phyloP scores from a whole-genome alignment of 495 filamentous ascomycete species.

The Aspergillus avenaceus region DNA sequence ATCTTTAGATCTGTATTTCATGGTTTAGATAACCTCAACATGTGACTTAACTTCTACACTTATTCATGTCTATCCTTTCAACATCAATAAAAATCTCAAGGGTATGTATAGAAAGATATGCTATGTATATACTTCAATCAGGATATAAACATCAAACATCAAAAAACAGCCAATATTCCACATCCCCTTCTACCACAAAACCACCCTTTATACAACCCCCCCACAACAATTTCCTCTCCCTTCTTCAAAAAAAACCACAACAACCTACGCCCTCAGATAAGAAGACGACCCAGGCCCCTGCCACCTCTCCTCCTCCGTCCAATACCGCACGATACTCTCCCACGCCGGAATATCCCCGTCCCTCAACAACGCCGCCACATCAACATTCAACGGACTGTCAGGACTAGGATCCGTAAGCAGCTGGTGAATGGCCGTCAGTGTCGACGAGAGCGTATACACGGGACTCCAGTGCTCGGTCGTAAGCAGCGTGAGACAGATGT shows the following conservation, averaged over 20 bases:
- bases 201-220: no score
- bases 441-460: conserved; percentile 73
- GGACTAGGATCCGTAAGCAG: conserved; percentile 71
- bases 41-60: no score
- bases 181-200: no score
- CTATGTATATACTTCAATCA: background rate
- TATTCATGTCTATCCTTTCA: no score
- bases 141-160: background rate
- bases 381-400: conserved; percentile 85
- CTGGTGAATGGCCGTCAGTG: conserved; percentile 72
- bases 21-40: background rate
- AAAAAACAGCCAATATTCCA: no score
- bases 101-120: background rate
- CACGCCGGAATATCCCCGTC: conserved; percentile 72
- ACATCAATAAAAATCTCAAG: no score
- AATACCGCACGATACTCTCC: conserved; percentile 78
- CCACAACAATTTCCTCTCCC: background rate
- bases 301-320: conserved; percentile 54
- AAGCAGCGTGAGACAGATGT: conserved; percentile 90
- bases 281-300: background rate
- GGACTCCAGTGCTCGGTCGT: conserved; percentile 77
- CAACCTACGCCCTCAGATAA: background rate
- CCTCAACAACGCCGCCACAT: conserved; percentile 74
- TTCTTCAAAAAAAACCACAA: background rate
- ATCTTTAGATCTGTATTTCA: conserved; percentile 4